Evolutionary conservation across 306 rosid genomes (phyloP).

Genomic region (Quercus parvula): DNA sequence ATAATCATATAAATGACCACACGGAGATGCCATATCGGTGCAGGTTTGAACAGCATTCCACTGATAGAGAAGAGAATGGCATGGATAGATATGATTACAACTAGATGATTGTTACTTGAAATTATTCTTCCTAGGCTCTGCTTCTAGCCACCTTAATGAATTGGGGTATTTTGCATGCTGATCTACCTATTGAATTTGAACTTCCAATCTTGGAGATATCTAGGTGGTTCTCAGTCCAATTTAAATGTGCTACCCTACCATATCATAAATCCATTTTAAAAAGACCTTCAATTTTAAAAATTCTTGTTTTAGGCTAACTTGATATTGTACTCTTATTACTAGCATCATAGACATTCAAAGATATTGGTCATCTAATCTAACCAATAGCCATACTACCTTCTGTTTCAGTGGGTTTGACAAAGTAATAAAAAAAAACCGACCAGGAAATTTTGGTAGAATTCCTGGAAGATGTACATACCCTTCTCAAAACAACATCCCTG

Average conservation of each 20-base stretch:
- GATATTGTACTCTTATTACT: neutral
- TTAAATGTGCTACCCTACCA: neutral
- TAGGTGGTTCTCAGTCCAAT: neutral
- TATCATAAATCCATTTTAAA: neutral
- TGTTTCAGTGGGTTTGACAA: constrained; percentile 84
- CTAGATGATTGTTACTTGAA: too few relatives aligned
- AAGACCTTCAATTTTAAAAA: neutral
- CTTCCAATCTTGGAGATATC: neutral
- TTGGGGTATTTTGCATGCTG: too few relatives aligned
- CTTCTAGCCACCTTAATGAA: too few relatives aligned
- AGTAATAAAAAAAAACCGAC: constrained; percentile 55
- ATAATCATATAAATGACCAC: too few relatives aligned
- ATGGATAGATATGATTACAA: too few relatives aligned
- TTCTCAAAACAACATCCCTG: neutral
- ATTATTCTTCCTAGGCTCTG: too few relatives aligned
- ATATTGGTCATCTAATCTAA: neutral
- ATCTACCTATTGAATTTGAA: neutral
- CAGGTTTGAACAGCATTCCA: neutral
- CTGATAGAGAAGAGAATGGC: neutral
- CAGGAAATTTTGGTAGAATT: constrained; percentile 76
- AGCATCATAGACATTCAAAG: neutral
- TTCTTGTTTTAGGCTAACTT: neutral
- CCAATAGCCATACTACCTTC: constrained; percentile 39
- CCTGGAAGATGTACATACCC: constrained; percentile 50
- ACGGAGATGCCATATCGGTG: neutral